Conservation (phyloP, 2,329 filamentous ascomycete genomes). For the Fusarium tricinctum region DNA sequence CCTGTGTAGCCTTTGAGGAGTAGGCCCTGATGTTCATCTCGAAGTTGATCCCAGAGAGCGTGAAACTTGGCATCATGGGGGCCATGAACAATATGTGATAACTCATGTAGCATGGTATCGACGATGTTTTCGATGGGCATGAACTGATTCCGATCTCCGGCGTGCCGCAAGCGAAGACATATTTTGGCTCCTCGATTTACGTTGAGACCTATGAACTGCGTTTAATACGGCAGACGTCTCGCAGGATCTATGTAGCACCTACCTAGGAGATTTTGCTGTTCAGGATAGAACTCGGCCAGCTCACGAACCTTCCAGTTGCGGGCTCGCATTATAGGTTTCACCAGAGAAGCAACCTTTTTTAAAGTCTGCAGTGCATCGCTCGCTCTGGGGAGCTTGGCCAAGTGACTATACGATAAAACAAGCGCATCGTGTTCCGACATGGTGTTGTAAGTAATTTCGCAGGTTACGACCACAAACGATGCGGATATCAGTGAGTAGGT, state of each 20-base stretch:
- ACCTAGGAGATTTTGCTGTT: constrained; percentile 80
- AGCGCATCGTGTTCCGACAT: constrained; percentile 57
- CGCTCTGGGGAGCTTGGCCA: constrained; percentile 62
- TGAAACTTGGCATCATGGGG: constrained; percentile 88
- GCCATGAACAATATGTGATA: constrained; percentile 88
- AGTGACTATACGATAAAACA: constrained; percentile 64
- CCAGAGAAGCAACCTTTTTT: constrained; percentile 85
- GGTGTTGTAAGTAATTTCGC: constrained; percentile 11
- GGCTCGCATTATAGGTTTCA: constrained; percentile 95
- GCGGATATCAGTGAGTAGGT: constrained; percentile 4
- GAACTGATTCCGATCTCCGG: constrained; percentile 81
- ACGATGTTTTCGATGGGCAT: constrained; percentile 83
- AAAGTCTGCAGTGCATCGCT: constrained; percentile 71
- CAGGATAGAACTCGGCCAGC: constrained; percentile 88
- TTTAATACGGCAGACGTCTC: neutral
- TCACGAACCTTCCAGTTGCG: constrained; percentile 83
- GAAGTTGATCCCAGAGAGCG: constrained; percentile 87
- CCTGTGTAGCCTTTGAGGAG: constrained; percentile 88
- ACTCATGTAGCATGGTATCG: constrained; percentile 94
- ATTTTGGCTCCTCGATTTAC: constrained; percentile 83
- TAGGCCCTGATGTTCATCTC: constrained; percentile 85
- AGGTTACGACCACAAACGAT: constrained; percentile 19
- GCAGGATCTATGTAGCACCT: constrained; percentile 60
- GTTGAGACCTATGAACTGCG: constrained; percentile 74
- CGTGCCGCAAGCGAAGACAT: constrained; percentile 83